Conservation (phyloP, 1,284 basidiomycete species). For the Xerocomus amazonicus region DNA sequence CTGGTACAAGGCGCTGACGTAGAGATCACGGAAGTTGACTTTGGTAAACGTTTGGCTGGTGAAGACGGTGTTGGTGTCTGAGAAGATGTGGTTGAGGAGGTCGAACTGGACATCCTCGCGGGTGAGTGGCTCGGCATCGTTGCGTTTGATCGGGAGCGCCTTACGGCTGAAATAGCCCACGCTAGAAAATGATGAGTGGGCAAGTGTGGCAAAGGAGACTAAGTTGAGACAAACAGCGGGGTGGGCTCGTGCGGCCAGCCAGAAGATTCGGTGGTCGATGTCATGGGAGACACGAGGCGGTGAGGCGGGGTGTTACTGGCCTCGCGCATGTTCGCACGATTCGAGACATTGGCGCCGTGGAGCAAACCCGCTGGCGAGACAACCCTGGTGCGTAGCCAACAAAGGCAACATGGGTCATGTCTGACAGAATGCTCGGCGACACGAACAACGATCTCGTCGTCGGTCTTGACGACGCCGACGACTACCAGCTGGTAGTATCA, state of each 20-base stretch:
- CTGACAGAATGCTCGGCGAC: conserved; percentile 5
- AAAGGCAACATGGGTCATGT: background rate
- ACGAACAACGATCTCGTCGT: conserved; percentile 7
- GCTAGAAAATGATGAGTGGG: conserved; percentile 36
- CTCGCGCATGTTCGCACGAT: conserved; percentile 29
- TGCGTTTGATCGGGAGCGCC: conserved; percentile 71
- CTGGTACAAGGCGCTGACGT: conserved; percentile 75
- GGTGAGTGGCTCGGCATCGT: conserved; percentile 74
- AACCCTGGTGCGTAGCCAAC: background rate
- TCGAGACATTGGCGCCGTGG: conserved; percentile 18
- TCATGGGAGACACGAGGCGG: conserved; percentile 43
- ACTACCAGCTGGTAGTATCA: conserved; percentile 13
- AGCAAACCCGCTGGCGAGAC: conserved; percentile 4
- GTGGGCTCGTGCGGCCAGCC: conserved; percentile 46
- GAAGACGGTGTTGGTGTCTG: conserved; percentile 66
- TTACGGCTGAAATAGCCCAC: conserved; percentile 68
- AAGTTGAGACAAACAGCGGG: conserved; percentile 32
- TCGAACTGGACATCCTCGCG: conserved; percentile 85
- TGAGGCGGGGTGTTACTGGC: conserved; percentile 31
- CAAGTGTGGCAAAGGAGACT: conserved; percentile 4
- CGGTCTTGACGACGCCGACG: conserved; percentile 15
- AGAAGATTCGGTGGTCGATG: conserved; percentile 38
- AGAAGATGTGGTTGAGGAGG: conserved; percentile 76
- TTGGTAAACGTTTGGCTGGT: conserved; percentile 53
- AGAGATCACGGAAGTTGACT: conserved; percentile 81